These are phyloP conservation scores for Tuber melanosporum DNA, from an alignment of 495 filamentous ascomycete species.

Conservation along the genomic window DNA sequence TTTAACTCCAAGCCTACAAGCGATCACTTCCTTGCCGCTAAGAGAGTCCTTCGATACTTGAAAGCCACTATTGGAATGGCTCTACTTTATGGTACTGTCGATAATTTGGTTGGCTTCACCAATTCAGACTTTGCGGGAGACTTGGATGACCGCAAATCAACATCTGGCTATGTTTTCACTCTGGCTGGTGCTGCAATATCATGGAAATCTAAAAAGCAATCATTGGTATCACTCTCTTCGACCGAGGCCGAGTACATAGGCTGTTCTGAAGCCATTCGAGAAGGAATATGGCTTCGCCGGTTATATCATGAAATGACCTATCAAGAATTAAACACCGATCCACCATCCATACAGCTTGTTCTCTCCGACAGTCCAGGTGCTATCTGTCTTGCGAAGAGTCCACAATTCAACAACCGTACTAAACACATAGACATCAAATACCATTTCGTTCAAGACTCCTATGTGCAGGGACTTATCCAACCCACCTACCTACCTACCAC, in stretches of 20 bases:
- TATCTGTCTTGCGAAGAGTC: too few relatives aligned
- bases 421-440: too few relatives aligned
- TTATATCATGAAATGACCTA: background rate
- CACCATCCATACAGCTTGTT: too few relatives aligned
- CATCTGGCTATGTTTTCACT: constrained; percentile 22
- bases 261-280: constrained; percentile 7
- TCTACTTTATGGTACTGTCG: background rate
- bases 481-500: too few relatives aligned
- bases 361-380: too few relatives aligned
- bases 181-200: constrained; percentile 7
- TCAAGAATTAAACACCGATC: too few relatives aligned
- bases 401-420: too few relatives aligned
- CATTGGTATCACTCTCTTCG: constrained; percentile 5
- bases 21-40: constrained; percentile 12
- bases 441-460: too few relatives aligned
- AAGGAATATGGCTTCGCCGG: background rate
- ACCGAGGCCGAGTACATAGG: constrained; percentile 14
- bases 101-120: background rate
- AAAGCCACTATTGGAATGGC: background rate
- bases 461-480: too few relatives aligned
- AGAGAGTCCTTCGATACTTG: constrained; percentile 31
- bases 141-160: constrained; percentile 21
- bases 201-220: constrained; percentile 5
- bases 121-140: constrained; percentile 25
- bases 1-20: background rate